These are phyloP conservation scores for Leishmania tarentolae DNA, from an alignment of 208 protist species.

Conservation along the genomic window DNA sequence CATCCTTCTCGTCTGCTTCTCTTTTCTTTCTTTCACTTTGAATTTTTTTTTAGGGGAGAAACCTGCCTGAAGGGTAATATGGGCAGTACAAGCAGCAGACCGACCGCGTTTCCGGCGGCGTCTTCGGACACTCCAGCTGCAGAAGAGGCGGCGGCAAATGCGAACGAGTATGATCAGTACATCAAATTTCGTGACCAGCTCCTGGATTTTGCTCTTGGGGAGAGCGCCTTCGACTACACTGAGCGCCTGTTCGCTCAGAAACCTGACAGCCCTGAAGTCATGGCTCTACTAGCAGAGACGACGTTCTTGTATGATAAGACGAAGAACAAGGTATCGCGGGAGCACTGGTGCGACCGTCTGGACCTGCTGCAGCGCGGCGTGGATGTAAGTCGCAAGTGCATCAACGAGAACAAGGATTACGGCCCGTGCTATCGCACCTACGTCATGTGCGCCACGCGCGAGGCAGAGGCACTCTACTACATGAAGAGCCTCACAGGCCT, in stretches of 20 bases:
- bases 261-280: slow-evolving; percentile 75
- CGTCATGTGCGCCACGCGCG: slow-evolving; percentile 73
- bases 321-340: slow-evolving; percentile 79
- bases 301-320: slow-evolving; percentile 78
- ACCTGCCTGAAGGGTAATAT: background rate
- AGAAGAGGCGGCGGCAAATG: background rate
- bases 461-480: slow-evolving; percentile 83
- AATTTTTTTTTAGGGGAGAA: background rate
- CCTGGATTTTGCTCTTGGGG: slow-evolving; percentile 72
- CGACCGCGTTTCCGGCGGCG: background rate
- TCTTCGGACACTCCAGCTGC: background rate
- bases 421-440: slow-evolving; percentile 86
- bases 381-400: slow-evolving; percentile 89
- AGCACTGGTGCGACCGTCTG: slow-evolving; percentile 85
- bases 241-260: slow-evolving; percentile 68
- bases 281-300: slow-evolving; percentile 85
- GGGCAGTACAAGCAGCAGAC: slow-evolving; percentile 22
- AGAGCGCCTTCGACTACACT: slow-evolving; percentile 80
- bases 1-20: background rate
- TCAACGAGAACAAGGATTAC: slow-evolving; percentile 83
- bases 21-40: background rate
- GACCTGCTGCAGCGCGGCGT: slow-evolving; percentile 85
- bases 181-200: slow-evolving; percentile 77
- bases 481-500: slow-evolving; percentile 66
- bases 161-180: slow-evolving; percentile 44